Conservation (phyloP, 1,284 basidiomycete species). For the Pholiota adiposa region DNA sequence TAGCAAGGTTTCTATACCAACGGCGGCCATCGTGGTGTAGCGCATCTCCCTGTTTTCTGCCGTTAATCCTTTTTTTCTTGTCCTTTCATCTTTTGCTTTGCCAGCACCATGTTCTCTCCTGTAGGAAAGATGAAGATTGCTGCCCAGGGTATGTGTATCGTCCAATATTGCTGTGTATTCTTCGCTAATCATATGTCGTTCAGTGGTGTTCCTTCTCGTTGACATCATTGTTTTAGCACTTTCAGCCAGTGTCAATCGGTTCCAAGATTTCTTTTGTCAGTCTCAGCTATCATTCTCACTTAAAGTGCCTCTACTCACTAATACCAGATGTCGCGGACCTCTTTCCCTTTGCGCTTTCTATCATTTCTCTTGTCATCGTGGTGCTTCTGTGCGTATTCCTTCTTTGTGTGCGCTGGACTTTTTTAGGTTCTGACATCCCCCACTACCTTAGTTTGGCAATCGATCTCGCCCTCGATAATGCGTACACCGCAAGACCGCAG, state of each 20-base stretch:
- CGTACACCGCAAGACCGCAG: constrained; percentile 49
- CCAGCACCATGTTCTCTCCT: constrained; percentile 30
- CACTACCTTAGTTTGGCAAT: constrained; percentile 40
- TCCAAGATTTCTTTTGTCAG: constrained; percentile 65
- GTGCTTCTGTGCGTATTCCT: constrained; percentile 40
- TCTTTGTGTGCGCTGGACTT: neutral
- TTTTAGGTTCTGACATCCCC: neutral
- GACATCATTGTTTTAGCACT: constrained; percentile 58
- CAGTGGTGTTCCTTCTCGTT: constrained; percentile 48
- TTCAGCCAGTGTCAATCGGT: constrained; percentile 55
- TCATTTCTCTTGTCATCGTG: constrained; percentile 50
- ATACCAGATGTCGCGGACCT: constrained; percentile 56
- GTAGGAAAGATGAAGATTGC: constrained; percentile 33
- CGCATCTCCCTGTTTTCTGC: neutral
- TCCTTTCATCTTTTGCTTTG: constrained; percentile 8
- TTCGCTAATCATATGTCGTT: constrained; percentile 20
- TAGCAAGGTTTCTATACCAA: too few species aligned
- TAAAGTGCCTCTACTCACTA: neutral
- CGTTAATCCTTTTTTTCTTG: constrained; percentile 6
- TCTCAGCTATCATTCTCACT: neutral
- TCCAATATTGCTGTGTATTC: constrained; percentile 21
- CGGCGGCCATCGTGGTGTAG: too few species aligned
- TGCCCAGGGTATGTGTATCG: constrained; percentile 34
- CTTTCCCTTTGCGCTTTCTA: constrained; percentile 61
- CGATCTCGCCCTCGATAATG: constrained; percentile 45